Evolutionary conservation across 192 early-diverging fungal species (phyloP).

Genomic region (Podila epicladia): DNA sequence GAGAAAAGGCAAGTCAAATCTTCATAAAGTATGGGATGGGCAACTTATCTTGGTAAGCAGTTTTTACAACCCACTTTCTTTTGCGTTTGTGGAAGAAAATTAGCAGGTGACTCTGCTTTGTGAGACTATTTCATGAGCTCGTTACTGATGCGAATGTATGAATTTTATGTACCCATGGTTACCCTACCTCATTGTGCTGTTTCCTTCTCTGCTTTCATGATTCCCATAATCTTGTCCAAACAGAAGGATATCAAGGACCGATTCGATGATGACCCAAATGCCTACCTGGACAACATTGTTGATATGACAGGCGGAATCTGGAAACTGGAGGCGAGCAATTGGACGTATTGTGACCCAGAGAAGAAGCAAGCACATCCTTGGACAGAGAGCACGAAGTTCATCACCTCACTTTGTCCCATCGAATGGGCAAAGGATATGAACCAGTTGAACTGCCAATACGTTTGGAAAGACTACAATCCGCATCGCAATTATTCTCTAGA

Average conservation of each 20-base stretch:
- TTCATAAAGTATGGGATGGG: constrained; percentile 54
- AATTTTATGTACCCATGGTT: background rate
- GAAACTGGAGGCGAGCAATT: constrained; percentile 33
- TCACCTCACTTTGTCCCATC: constrained; percentile 41
- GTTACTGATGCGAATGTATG: no score
- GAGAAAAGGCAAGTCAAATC: constrained; percentile 37
- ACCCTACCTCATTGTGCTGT: background rate
- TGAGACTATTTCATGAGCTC: no score
- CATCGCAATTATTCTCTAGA: constrained; percentile 23
- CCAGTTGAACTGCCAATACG: constrained; percentile 33
- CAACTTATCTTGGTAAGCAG: constrained; percentile 40
- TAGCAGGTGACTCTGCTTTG: no score
- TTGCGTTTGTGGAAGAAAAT: no score
- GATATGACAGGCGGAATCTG: constrained; percentile 27
- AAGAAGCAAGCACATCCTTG: constrained; percentile 25
- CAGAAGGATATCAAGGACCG: constrained; percentile 46
- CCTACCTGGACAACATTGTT: constrained; percentile 35
- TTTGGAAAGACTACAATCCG: constrained; percentile 50
- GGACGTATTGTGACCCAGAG: constrained; percentile 33
- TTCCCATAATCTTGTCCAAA: background rate
- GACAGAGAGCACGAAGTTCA: constrained; percentile 3
- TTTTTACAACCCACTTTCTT: background rate
- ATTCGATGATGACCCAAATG: constrained; percentile 42
- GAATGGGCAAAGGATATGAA: constrained; percentile 51
- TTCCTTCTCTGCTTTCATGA: background rate